phyloP scores from a whole-genome alignment of 192 early-diverging fungal species.

The Rhizophagus prolifer region DNA sequence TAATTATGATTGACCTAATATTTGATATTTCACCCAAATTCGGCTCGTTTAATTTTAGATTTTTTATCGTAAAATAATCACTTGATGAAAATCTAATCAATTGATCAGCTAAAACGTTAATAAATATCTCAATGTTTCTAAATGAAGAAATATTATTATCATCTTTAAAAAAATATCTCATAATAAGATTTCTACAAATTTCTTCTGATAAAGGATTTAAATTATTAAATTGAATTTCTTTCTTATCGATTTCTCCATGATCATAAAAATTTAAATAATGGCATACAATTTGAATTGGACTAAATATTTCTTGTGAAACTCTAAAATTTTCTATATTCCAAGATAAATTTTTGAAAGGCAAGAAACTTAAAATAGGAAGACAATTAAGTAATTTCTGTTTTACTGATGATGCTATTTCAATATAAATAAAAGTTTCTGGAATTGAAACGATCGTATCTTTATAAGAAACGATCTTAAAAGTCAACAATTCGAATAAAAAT shows the following conservation, averaged over 20 bases:
- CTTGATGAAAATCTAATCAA: conserved; percentile 21
- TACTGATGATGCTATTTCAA: conserved; percentile 23
- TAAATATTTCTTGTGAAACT: neutral
- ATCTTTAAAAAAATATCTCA: conserved; percentile 11
- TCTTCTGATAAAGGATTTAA: neutral
- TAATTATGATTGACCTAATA: conserved; percentile 14
- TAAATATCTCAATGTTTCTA: conserved; percentile 17
- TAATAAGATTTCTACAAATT: conserved; percentile 5
- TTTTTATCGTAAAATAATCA: conserved; percentile 1
- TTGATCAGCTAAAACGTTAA: conserved; percentile 25
- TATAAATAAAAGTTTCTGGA: neutral
- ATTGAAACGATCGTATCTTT: neutral
- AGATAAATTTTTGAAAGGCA: conserved; percentile 4
- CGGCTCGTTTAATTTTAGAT: neutral
- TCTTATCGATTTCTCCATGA: neutral
- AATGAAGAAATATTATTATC: conserved; percentile 7
- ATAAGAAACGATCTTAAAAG: conserved; percentile 11
- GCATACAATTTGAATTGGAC: conserved; percentile 17
- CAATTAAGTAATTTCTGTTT: neutral
- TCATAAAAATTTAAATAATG: conserved; percentile 13
- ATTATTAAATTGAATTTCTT: neutral
- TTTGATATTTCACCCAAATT: neutral
- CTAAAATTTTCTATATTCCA: conserved; percentile 26
- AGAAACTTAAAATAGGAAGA: neutral
- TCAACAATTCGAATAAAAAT: conserved; percentile 25